Conservation (phyloP, 73 alveolate species). For the Effrenium voratum region DNA sequence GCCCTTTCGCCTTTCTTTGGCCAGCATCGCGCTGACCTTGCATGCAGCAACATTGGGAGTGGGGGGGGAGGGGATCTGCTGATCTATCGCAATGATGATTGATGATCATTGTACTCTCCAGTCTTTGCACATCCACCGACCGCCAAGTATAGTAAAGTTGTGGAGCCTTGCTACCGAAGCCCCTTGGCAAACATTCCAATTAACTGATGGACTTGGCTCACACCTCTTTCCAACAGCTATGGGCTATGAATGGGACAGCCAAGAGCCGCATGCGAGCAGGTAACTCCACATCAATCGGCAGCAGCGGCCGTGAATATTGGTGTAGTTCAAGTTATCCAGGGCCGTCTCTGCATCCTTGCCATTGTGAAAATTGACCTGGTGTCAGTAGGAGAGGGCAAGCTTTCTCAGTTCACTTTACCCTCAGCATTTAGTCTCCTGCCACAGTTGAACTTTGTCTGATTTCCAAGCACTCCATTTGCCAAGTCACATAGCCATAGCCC, state of each 20-base stretch:
- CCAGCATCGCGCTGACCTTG: conserved; percentile 87
- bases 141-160: no score
- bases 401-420: background rate
- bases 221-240: no score
- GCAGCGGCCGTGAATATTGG: conserved; percentile 89
- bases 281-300: conserved; percentile 88
- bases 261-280: no score
- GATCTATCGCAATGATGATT: no score
- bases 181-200: no score
- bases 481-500: conserved; percentile 83
- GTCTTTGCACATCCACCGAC: no score
- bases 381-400: background rate
- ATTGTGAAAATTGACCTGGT: conserved; percentile 74
- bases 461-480: background rate
- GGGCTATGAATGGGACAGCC: no score
- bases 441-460: background rate
- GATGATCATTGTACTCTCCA: no score
- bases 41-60: no score
- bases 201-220: no score
- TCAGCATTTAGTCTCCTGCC: background rate
- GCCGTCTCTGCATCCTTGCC: conserved; percentile 82
- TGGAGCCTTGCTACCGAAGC: no score
- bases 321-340: conserved; percentile 45
- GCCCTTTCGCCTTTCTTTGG: background rate
- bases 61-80: no score